A percentile compares a stretch with the other conserved stretches of the same genome.
These are phyloP conservation scores for Mucor circinelloides DNA, from an alignment of 371 early-diverging fungal genomes.

Conservation along the genomic window DNA sequence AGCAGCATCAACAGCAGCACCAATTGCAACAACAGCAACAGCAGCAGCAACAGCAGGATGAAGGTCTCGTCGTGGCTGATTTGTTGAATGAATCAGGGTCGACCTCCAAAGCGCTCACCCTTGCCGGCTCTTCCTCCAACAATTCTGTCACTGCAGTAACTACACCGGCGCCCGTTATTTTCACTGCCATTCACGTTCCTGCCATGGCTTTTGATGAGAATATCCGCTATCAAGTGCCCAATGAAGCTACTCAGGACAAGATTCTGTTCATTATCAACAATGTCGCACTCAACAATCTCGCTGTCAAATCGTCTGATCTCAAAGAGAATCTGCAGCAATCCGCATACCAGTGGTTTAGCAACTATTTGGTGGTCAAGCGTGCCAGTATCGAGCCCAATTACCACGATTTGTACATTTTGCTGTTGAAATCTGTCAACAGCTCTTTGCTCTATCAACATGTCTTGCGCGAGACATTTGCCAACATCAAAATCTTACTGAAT, in stretches of 20 bases:
- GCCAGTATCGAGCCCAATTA: conserved; percentile 95
- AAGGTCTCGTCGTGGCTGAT: conserved; percentile 2
- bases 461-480: conserved; percentile 86
- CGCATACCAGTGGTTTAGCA: conserved; percentile 87
- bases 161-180: conserved; percentile 46
- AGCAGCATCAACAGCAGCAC: conserved; percentile 17
- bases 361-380: conserved; percentile 92
- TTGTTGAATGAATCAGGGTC: not conserved
- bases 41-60: conserved; percentile 1
- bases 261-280: conserved; percentile 97
- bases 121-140: not conserved
- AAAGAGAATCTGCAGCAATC: conserved; percentile 65
- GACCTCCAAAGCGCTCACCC: not conserved
- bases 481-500: conserved; percentile 86
- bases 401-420: conserved; percentile 82
- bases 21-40: not conserved
- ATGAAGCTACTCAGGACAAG: conserved; percentile 84
- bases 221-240: conserved; percentile 60
- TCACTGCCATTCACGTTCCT: conserved; percentile 61
- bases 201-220: conserved; percentile 24
- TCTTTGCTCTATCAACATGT: conserved; percentile 69
- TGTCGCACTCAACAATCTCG: conserved; percentile 85
- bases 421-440: conserved; percentile 74
- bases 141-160: conserved; percentile 6
- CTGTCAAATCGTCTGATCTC: conserved; percentile 79